A percentile compares a stretch with the other conserved stretches of the same genome.
These are phyloP conservation scores for Cryptosporidium meleagridis DNA, from an alignment of 169 alveolate genomes.

Conservation along the genomic window DNA sequence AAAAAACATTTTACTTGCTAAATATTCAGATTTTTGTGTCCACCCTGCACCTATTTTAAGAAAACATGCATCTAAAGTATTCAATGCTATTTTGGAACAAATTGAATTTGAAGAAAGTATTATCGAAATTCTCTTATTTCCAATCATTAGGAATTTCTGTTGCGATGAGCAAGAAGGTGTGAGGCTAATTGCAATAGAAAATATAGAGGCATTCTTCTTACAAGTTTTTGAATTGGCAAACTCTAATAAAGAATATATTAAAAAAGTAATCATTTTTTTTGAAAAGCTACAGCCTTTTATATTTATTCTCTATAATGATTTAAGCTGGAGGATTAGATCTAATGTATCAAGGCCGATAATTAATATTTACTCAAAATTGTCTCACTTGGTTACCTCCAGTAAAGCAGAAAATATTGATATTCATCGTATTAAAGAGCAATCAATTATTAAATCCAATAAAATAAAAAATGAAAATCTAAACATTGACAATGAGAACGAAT, in stretches of 20 bases:
- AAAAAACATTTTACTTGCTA: slow-evolving; percentile 23
- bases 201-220: slow-evolving; percentile 26
- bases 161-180: slow-evolving; percentile 69
- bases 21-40: slow-evolving; percentile 41
- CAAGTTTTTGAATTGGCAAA: not conserved
- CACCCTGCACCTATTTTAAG: slow-evolving; percentile 62
- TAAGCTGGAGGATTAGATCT: slow-evolving; percentile 60
- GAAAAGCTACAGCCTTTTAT: slow-evolving; percentile 38
- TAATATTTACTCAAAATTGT: slow-evolving; percentile 6
- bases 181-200: slow-evolving; percentile 26
- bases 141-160: slow-evolving; percentile 51
- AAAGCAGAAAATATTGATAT: slow-evolving; percentile 19
- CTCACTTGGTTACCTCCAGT: not conserved
- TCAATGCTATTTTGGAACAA: slow-evolving; percentile 29
- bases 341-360: slow-evolving; percentile 19
- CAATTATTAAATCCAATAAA: not conserved
- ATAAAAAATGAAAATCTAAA: not conserved
- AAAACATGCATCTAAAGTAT: slow-evolving; percentile 65
- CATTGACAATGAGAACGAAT: not conserved
- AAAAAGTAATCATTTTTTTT: not conserved
- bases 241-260: not conserved
- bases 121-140: slow-evolving; percentile 25
- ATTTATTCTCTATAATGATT: slow-evolving; percentile 26
- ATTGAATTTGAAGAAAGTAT: slow-evolving; percentile 48
- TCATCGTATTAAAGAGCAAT: not conserved